Evolutionary conservation across 2,329 filamentous ascomycete genomes (phyloP).

Genomic region (Pseudogymnoascus sp.): DNA sequence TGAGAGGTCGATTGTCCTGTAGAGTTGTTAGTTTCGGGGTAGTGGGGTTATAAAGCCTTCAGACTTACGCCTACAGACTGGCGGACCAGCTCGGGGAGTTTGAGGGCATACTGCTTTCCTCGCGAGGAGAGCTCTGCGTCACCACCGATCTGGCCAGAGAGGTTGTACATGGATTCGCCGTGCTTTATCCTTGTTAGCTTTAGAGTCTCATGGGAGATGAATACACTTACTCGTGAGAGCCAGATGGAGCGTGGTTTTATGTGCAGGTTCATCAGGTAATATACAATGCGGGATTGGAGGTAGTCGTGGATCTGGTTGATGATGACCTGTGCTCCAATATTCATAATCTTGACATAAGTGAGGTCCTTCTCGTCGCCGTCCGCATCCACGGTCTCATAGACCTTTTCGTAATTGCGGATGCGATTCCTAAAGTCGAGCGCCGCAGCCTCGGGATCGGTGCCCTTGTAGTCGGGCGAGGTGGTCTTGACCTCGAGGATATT

Average conservation of each 20-base stretch:
- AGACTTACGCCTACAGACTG: conserved; percentile 72
- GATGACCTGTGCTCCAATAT: conserved; percentile 90
- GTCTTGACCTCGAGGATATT: conserved; percentile 98
- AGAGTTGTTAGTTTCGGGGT: conserved; percentile 13
- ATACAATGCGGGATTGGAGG: conserved; percentile 88
- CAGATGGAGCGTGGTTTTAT: conserved; percentile 95
- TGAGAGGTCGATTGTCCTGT: conserved; percentile 50
- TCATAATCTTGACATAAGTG: conserved; percentile 95
- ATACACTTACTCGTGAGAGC: conserved; percentile 69
- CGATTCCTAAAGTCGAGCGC: conserved; percentile 87
- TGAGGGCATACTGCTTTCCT: conserved; percentile 77
- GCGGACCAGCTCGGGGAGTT: conserved; percentile 73
- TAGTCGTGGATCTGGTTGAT: conserved; percentile 98
- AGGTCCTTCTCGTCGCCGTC: conserved; percentile 67
- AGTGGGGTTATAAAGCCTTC: conserved; percentile 11
- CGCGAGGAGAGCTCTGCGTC: conserved; percentile 80
- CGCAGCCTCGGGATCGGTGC: conserved; percentile 86
- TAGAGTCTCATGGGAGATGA: not conserved
- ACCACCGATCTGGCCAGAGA: conserved; percentile 83
- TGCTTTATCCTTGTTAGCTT: conserved; percentile 47
- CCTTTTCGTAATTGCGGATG: conserved; percentile 94
- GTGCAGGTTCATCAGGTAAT: conserved; percentile 97
- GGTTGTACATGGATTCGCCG: conserved; percentile 88
- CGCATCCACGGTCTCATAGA: conserved; percentile 87
- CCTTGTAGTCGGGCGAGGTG: conserved; percentile 86